phyloP scores from a whole-genome alignment of 306 rosid species.

The Citrullus mucosospermus region DNA sequence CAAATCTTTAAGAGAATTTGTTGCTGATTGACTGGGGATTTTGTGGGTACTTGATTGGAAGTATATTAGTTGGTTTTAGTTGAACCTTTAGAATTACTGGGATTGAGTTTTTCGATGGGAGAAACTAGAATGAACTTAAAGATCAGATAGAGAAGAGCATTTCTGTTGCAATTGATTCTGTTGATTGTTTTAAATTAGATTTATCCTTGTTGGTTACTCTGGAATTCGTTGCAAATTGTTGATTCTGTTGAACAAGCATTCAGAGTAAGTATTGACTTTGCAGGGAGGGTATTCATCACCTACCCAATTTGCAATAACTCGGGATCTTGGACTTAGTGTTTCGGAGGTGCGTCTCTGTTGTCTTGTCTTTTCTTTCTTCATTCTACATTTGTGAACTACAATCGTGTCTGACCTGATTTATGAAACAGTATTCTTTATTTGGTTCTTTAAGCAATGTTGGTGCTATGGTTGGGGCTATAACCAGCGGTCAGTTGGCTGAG shows the following conservation, averaged over 20 bases:
- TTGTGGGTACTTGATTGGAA: not conserved
- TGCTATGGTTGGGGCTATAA: conserved; percentile 95
- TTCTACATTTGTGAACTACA: not conserved
- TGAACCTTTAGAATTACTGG: not conserved
- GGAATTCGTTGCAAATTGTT: not conserved
- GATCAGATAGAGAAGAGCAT: not conserved
- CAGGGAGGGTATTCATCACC: conserved; percentile 92
- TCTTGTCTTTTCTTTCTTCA: not conserved
- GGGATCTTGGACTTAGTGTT: conserved; percentile 69
- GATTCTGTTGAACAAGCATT: not conserved
- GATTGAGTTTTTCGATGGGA: not conserved
- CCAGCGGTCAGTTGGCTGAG: conserved; percentile 94
- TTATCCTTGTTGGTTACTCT: not conserved
- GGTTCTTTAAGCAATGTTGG: conserved; percentile 96
- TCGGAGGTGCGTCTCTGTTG: conserved; percentile 48
- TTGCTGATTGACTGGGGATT: not conserved
- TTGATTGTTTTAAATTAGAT: not conserved
- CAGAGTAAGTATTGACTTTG: conserved; percentile 6
- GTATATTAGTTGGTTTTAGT: not conserved
- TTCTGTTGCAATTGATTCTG: not conserved
- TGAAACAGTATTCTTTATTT: conserved; percentile 61
- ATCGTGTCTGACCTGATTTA: conserved; percentile 14
- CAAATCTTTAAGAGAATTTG: not conserved
- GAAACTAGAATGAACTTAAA: not conserved
- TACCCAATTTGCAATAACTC: conserved; percentile 69